phyloP scores from a whole-genome alignment of 176 grass and related monocot genomes.

The Poa annua region DNA sequence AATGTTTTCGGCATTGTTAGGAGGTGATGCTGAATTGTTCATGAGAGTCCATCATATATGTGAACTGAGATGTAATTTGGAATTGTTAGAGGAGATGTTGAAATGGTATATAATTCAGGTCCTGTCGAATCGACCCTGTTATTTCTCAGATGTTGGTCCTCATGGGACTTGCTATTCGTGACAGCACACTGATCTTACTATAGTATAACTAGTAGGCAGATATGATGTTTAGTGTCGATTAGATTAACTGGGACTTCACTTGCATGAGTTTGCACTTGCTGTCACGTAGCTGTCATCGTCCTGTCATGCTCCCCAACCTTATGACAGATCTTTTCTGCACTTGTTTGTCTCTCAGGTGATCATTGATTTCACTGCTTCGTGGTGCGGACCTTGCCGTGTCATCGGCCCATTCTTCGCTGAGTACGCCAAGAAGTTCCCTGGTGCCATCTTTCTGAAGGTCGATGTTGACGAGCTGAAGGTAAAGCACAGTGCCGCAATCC shows the following conservation, averaged over 20 bases:
- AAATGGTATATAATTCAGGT: neutral
- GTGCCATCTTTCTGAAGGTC: constrained; percentile 66
- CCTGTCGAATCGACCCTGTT: neutral
- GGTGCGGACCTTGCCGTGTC: constrained; percentile 74
- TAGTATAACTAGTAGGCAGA: neutral
- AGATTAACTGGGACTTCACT: neutral
- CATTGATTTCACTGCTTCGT: constrained; percentile 80
- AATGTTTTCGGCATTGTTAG: neutral
- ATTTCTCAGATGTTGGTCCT: neutral
- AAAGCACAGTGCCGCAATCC: neutral
- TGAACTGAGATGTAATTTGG: neutral
- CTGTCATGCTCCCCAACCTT: neutral
- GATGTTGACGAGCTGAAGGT: constrained; percentile 84
- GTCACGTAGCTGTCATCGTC: neutral
- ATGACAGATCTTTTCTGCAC: neutral
- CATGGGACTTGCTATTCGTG: neutral
- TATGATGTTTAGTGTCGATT: neutral
- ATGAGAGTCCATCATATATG: neutral
- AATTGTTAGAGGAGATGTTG: neutral
- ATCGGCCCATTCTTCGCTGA: constrained; percentile 63
- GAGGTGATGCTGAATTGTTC: neutral
- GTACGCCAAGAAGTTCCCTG: constrained; percentile 51
- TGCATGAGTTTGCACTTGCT: neutral
- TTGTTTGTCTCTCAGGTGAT: constrained; percentile 48
- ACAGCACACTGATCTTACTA: neutral